Evolutionary conservation across 768 basidiomycete species (phyloP).

Genomic region (Russula earlei): DNA sequence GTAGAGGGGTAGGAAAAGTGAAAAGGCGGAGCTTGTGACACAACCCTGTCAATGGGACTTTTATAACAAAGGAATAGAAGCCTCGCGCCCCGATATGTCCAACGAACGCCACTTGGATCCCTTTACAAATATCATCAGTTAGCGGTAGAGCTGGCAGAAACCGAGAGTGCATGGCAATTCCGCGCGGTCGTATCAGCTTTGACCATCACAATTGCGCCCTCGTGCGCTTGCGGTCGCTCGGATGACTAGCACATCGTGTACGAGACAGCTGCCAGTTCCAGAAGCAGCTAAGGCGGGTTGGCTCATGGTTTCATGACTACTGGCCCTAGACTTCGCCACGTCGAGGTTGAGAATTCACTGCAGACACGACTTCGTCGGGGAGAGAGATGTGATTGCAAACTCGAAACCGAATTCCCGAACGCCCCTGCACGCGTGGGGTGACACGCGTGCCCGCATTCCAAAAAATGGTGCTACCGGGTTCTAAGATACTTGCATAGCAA

Average conservation of each 20-base stretch:
- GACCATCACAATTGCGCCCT: constrained; percentile 67
- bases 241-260: constrained; percentile 69
- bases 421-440: neutral
- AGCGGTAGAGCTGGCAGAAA: constrained; percentile 66
- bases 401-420: constrained; percentile 34
- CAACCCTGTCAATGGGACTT: too few relatives aligned
- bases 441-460: neutral
- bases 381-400: constrained; percentile 52
- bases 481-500: constrained; percentile 8
- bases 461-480: neutral
- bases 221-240: constrained; percentile 62
- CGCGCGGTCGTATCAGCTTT: constrained; percentile 43
- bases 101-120: too few relatives aligned
- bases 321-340: constrained; percentile 80
- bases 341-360: constrained; percentile 88
- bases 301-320: constrained; percentile 89
- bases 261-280: constrained; percentile 77
- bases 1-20: constrained; percentile 89
- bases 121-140: constrained; percentile 95
- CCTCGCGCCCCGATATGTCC: too few relatives aligned
- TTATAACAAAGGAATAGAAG: too few relatives aligned
- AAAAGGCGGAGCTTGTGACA: too few relatives aligned
- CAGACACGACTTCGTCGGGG: constrained; percentile 56
- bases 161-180: constrained; percentile 44
- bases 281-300: constrained; percentile 69